Percentiles rank a stretch among this genome's conserved stretches.
Evolutionary conservation across 257 asterid genomes (phyloP).

Genomic region (Capsicum chinense): DNA sequence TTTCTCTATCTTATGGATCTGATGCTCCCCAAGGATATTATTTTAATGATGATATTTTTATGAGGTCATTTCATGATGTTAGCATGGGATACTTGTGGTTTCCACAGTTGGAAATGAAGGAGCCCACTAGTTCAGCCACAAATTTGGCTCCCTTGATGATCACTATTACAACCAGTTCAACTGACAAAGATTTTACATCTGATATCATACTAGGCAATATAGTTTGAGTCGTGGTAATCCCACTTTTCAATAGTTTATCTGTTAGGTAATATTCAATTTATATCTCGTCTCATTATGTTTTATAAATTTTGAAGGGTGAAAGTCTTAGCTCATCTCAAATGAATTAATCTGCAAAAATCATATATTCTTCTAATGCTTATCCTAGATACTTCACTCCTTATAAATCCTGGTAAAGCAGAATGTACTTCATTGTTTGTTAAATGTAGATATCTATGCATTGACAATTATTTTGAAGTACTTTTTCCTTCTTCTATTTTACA

Average conservation of each 20-base stretch:
- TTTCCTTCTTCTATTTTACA: slow-evolving; percentile 31
- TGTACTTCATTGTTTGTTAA: slow-evolving; percentile 61
- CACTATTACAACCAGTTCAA: slow-evolving; percentile 87
- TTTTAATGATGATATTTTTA: slow-evolving; percentile 82
- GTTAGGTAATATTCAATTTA: neutral
- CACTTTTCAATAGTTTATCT: neutral
- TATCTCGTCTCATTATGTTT: slow-evolving; percentile 21
- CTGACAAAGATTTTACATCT: slow-evolving; percentile 74
- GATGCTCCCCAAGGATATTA: slow-evolving; percentile 83
- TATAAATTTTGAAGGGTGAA: slow-evolving; percentile 64
- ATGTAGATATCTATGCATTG: slow-evolving; percentile 34
- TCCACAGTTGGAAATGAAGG: slow-evolving; percentile 91
- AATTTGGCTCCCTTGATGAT: slow-evolving; percentile 96
- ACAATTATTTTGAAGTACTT: slow-evolving; percentile 33
- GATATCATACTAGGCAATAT: slow-evolving; percentile 77
- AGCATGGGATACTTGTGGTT: slow-evolving; percentile 72
- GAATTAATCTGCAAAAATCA: slow-evolving; percentile 53
- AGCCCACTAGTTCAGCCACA: slow-evolving; percentile 61
- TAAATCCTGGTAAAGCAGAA: slow-evolving; percentile 98
- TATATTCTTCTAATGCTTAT: slow-evolving; percentile 78
- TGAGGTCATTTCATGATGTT: slow-evolving; percentile 88
- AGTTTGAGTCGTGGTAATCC: slow-evolving; percentile 59
- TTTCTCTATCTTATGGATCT: slow-evolving; percentile 85
- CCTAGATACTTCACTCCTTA: slow-evolving; percentile 93
- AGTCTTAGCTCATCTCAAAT: slow-evolving; percentile 64